Percentiles rank a stretch among this genome's conserved stretches.
Conservation (phyloP, 2,329 filamentous ascomycete species). For the Tricladium varicosporioides region DNA sequence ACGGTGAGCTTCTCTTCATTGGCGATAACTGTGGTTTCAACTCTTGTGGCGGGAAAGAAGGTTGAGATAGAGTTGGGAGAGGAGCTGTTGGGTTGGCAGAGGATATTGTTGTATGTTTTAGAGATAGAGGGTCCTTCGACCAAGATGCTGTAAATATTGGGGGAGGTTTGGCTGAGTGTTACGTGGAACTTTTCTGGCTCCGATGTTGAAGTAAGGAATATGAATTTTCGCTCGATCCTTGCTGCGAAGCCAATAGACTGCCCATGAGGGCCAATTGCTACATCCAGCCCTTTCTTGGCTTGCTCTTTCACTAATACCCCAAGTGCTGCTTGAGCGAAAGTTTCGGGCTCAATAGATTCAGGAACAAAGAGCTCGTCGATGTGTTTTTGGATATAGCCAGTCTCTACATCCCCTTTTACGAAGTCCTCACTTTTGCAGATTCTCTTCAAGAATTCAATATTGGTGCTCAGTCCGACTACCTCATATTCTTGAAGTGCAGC, state of each 20-base stretch:
- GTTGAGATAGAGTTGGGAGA: slow-evolving; percentile 51
- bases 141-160: slow-evolving; percentile 38
- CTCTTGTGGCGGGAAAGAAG: slow-evolving; percentile 78
- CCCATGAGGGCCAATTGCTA: slow-evolving; percentile 39
- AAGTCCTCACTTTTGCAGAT: slow-evolving; percentile 82
- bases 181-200: slow-evolving; percentile 22
- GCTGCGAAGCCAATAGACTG: slow-evolving; percentile 50
- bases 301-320: slow-evolving; percentile 60
- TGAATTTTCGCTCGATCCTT: slow-evolving; percentile 27
- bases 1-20: slow-evolving; percentile 65
- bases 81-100: slow-evolving; percentile 47
- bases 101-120: slow-evolving; percentile 36
- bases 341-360: slow-evolving; percentile 62
- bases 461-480: slow-evolving; percentile 88
- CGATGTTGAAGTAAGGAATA: slow-evolving; percentile 19
- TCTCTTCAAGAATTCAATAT: slow-evolving; percentile 93
- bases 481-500: slow-evolving; percentile 85
- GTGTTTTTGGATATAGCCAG: slow-evolving; percentile 93
- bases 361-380: slow-evolving; percentile 73
- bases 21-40: slow-evolving; percentile 74
- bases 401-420: slow-evolving; percentile 84
- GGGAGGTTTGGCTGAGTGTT: slow-evolving; percentile 29
- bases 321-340: slow-evolving; percentile 83
- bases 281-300: slow-evolving; percentile 27
- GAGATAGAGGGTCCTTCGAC: slow-evolving; percentile 47